A percentile compares a stretch with the other conserved stretches of the same genome.
These are phyloP conservation scores for Ceratobasidium sp. DNA, from an alignment of 1,284 basidiomycete species.

Conservation along the genomic window DNA sequence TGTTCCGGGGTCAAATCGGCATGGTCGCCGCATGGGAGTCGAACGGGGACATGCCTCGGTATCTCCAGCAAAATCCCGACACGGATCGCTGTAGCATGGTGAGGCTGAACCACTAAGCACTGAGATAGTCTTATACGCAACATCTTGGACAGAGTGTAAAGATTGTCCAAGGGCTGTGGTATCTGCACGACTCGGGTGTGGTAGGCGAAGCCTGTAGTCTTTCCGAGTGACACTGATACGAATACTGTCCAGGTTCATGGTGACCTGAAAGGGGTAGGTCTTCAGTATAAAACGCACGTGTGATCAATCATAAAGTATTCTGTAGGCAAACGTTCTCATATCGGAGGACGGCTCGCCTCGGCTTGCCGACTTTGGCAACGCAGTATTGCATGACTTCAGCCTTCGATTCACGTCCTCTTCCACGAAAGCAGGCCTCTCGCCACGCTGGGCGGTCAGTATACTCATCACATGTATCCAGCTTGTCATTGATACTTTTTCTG, in stretches of 20 bases:
- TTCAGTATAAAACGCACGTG: no score
- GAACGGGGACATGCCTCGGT: neutral
- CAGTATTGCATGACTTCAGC: neutral
- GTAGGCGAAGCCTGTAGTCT: neutral
- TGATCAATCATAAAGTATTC: neutral
- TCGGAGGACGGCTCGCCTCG: neutral
- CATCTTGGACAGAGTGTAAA: neutral
- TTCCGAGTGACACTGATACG: neutral
- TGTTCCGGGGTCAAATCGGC: conserved; percentile 12
- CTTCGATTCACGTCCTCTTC: neutral
- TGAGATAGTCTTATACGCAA: neutral
- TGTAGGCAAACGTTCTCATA: neutral
- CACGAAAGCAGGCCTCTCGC: neutral
- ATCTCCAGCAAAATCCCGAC: neutral
- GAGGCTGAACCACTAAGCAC: neutral
- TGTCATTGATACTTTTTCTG: no score
- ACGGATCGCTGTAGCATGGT: neutral
- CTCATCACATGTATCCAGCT: no score
- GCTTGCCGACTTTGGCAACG: conserved; percentile 1
- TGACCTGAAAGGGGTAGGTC: conserved; percentile 31
- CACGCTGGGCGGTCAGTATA: neutral
- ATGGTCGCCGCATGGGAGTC: conserved; percentile 3
- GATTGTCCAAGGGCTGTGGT: neutral
- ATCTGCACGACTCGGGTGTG: neutral
- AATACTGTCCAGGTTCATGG: conserved; percentile 14